A percentile compares a stretch with the other conserved stretches of the same genome.
Evolutionary conservation across 108 stramenopile species (phyloP).

Genomic region (Cylindrotheca closterium): DNA sequence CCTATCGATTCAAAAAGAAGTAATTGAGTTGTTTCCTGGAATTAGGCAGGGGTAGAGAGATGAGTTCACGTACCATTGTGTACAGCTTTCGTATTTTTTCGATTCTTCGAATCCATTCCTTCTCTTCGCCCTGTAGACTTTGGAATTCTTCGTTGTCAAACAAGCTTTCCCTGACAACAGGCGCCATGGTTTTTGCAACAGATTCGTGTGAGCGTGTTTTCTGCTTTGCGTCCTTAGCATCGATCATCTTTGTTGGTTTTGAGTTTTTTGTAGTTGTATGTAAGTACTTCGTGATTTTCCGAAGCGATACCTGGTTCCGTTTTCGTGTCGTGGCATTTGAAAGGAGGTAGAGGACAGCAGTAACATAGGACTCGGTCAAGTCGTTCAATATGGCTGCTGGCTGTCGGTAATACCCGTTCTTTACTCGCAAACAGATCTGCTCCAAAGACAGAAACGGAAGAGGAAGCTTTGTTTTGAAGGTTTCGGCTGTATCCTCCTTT

Average conservation of each 20-base stretch:
- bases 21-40: neutral
- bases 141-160: constrained; percentile 1
- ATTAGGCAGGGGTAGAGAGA: no score
- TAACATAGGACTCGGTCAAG: constrained; percentile 43
- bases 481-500: neutral
- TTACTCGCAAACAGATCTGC: constrained; percentile 37
- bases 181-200: neutral
- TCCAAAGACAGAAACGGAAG: constrained; percentile 44
- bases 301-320: constrained; percentile 26
- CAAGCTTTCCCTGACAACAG: constrained; percentile 1
- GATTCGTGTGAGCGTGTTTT: neutral
- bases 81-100: constrained; percentile 37
- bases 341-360: constrained; percentile 25
- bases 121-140: constrained; percentile 14
- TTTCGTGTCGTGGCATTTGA: constrained; percentile 15
- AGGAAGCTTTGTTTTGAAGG: constrained; percentile 23
- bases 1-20: no score
- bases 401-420: constrained; percentile 44
- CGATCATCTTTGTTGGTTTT: neutral
- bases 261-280: constrained; percentile 10
- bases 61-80: constrained; percentile 29
- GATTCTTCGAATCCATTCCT: constrained; percentile 5
- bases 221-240: neutral
- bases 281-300: constrained; percentile 29
- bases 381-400: constrained; percentile 38